Evolutionary conservation across 176 grass and related monocot species (phyloP).

Genomic region (Juncus effusus): DNA sequence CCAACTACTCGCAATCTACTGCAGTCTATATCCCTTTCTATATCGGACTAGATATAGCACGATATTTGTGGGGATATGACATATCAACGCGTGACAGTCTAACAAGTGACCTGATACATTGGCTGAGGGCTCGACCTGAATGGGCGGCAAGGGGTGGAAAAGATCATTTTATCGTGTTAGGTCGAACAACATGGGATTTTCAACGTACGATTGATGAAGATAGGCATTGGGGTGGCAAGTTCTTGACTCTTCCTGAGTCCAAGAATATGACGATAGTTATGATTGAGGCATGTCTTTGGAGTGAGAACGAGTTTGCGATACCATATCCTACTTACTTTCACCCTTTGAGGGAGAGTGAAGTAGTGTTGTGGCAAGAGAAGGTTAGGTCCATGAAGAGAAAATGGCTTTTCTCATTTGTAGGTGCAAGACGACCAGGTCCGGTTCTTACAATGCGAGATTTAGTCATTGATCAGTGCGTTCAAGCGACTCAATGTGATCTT

Average conservation of each 20-base stretch:
- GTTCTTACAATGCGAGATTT: slow-evolving; percentile 30
- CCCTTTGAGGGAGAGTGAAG: slow-evolving; percentile 39
- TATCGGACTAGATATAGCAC: slow-evolving; percentile 30
- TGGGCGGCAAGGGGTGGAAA: slow-evolving; percentile 29
- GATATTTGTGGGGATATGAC: slow-evolving; percentile 30
- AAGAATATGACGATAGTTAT: slow-evolving; percentile 53
- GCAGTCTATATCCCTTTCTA: slow-evolving; percentile 36
- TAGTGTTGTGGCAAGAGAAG: slow-evolving; percentile 40
- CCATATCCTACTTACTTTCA: slow-evolving; percentile 81
- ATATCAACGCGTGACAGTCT: slow-evolving; percentile 19
- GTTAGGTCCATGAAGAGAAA: slow-evolving; percentile 34
- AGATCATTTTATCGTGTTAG: slow-evolving; percentile 60
- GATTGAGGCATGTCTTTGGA: slow-evolving; percentile 46
- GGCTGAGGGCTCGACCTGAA: slow-evolving; percentile 31
- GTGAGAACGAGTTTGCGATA: slow-evolving; percentile 32
- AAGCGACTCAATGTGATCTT: slow-evolving; percentile 43
- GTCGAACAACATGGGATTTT: slow-evolving; percentile 64
- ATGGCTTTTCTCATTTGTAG: slow-evolving; percentile 57
- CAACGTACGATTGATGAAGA: slow-evolving; percentile 31
- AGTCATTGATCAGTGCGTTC: slow-evolving; percentile 41
- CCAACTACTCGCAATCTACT: slow-evolving; percentile 20
- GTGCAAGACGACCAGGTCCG: slow-evolving; percentile 15
- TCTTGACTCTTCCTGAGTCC: slow-evolving; percentile 43
- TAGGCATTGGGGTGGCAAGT: slow-evolving; percentile 47
- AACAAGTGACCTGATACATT: slow-evolving; percentile 17